Evolutionary conservation across 129 eudicot genomes (phyloP).

Genomic region (Tanacetum coccineum): DNA sequence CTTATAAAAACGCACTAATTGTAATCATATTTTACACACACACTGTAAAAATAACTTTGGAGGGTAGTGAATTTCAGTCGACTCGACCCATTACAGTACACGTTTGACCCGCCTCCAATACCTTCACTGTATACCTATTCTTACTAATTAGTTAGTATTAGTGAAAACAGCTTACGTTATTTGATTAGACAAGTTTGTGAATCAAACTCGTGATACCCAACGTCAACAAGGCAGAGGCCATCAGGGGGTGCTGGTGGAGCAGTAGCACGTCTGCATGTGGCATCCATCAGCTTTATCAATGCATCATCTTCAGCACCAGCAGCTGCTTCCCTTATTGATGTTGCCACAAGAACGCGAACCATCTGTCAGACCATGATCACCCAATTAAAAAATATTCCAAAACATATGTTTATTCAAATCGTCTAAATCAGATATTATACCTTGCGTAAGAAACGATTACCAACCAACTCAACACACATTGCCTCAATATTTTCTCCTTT

Average conservation of each 20-base stretch:
- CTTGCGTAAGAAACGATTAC: conserved; percentile 91
- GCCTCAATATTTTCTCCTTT: conserved; percentile 41
- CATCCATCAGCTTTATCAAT: conserved; percentile 84
- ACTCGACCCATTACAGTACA: no score
- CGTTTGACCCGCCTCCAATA: no score
- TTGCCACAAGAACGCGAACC: conserved; percentile 98
- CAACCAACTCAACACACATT: conserved; percentile 97
- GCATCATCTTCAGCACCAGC: conserved; percentile 96
- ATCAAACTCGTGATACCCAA: conserved; percentile 77
- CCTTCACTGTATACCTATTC: neutral
- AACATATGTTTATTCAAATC: neutral
- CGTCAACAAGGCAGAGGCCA: conserved; percentile 93
- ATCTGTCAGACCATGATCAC: conserved; percentile 43
- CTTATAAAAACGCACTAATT: no score
- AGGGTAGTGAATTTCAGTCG: no score
- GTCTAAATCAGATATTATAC: conserved; percentile 33
- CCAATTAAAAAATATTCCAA: conserved; percentile 2
- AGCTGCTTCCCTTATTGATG: conserved; percentile 89
- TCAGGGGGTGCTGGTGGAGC: conserved; percentile 99
- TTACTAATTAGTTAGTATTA: neutral
- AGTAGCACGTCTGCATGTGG: conserved; percentile 95
- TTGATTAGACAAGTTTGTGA: conserved; percentile 45
- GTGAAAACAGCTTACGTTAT: conserved; percentile 23
- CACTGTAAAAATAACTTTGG: no score
- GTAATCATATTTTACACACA: no score